phyloP scores from a whole-genome alignment of 345 rosid species.

The Pelargonium nanum region DNA sequence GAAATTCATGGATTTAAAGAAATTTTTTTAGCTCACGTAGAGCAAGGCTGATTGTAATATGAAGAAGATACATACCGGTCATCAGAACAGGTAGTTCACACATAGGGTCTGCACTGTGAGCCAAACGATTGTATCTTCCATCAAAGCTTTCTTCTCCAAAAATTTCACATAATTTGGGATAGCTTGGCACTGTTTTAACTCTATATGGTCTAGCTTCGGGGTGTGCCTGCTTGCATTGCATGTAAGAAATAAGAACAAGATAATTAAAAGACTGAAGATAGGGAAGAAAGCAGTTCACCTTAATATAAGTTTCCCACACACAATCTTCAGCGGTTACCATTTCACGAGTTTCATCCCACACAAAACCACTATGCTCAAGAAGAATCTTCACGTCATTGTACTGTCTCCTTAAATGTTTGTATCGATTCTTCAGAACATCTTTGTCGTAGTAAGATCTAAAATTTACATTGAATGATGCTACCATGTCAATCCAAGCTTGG shows the following conservation, averaged over 20 bases:
- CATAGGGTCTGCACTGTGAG: conserved; percentile 34
- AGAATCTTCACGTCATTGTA: conserved; percentile 56
- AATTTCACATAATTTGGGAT: conserved; percentile 57
- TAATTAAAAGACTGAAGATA: conserved; percentile 6
- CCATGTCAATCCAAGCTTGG: conserved; percentile 73
- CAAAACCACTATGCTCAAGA: conserved; percentile 60
- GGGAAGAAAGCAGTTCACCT: conserved; percentile 29
- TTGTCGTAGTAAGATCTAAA: conserved; percentile 54
- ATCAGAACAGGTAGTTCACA: conserved; percentile 26
- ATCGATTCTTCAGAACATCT: conserved; percentile 75
- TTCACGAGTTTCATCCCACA: conserved; percentile 65
- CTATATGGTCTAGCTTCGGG: conserved; percentile 81
- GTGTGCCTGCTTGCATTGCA: conserved; percentile 42
- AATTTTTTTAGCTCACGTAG: not conserved
- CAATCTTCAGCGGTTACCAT: conserved; percentile 73
- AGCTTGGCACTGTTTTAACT: conserved; percentile 71
- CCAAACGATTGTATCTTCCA: conserved; percentile 60
- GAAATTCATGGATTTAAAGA: not conserved
- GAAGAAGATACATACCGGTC: conserved; percentile 31
- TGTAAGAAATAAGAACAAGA: conserved; percentile 16
- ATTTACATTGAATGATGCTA: conserved; percentile 43
- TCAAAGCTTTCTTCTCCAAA: conserved; percentile 52
- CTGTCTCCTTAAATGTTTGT: conserved; percentile 72
- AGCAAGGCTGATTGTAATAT: not conserved
- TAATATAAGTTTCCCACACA: conserved; percentile 58